These are phyloP conservation scores for Phanerodontia chrysosporium DNA, from an alignment of 768 basidiomycete genomes.

Conservation along the genomic window DNA sequence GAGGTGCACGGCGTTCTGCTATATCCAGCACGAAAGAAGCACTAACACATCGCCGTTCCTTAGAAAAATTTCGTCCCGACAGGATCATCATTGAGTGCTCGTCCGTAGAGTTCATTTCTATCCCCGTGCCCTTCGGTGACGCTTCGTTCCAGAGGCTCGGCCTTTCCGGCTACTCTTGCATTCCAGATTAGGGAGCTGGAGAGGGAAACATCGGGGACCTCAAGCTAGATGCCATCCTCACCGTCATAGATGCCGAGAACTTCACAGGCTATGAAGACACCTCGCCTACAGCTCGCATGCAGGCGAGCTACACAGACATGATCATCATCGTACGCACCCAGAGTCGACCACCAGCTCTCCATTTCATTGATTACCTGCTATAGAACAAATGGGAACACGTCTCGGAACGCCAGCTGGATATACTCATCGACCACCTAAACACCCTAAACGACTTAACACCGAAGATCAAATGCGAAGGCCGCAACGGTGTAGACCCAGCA, in stretches of 20 bases:
- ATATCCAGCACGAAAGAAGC: too few relatives aligned
- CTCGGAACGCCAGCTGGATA: conserved; percentile 72
- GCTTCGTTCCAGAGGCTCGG: conserved; percentile 66
- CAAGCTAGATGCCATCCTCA: conserved; percentile 85
- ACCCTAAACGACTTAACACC: conserved; percentile 90
- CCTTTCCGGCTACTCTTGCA: conserved; percentile 92
- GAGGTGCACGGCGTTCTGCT: conserved; percentile 45
- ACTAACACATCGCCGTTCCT: too few relatives aligned
- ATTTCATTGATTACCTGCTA: not conserved
- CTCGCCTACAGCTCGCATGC: conserved; percentile 88
- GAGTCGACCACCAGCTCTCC: not conserved
- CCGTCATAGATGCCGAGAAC: conserved; percentile 89
- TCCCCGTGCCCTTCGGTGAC: not conserved
- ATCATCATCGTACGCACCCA: conserved; percentile 68
- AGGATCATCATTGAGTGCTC: conserved; percentile 95
- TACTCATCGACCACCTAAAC: conserved; percentile 81
- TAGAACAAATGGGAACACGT: conserved; percentile 92
- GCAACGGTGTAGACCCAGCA: conserved; percentile 65
- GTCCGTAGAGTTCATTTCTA: conserved; percentile 39
- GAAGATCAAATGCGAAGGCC: conserved; percentile 66
- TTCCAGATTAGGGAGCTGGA: conserved; percentile 93
- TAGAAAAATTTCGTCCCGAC: conserved; percentile 82
- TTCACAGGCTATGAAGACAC: conserved; percentile 92
- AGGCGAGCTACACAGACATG: conserved; percentile 93
- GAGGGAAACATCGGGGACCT: conserved; percentile 71